Base-by-base conservation (phyloP, 2,329 filamentous ascomycete genomes). In the Colletotrichum theobromicola region DNA sequence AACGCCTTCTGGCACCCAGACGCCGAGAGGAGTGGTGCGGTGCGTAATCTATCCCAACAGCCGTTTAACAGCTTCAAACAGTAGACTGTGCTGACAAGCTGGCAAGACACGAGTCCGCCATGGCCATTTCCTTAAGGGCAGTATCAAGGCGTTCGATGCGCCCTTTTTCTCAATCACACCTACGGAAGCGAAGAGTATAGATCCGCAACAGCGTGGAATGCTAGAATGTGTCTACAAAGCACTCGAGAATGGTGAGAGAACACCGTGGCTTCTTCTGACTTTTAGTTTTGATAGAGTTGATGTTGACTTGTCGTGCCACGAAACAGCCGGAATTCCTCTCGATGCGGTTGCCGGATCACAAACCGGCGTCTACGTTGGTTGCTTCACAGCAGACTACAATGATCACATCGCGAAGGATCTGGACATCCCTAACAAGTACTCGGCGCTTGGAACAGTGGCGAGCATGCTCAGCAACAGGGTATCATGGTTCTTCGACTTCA, bases 161-260 rank as follows among this genome's bases (percentile, higher is more conserved):
- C 77, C 77, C 10, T 79, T 79, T 55, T 79, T 85, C n/a, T 81
- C 80, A 4, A 77, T 82, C 5, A 80, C 79, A 5, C 73, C 78
- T 0, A 76, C 76, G 5, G 82, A 83, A 72, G 78, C 77, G 0
- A 77, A 76, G 6, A 77, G 79, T 7, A 81, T 83, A 67, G 82
- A 84, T 67, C 82, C 82, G 5, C 78, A 80, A 46, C 82, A 83
- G 42, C 81, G 82, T 13, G 62, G 81, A 2, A 64, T 81, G 18
- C 77, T 84, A 2, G 83, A 86, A 62, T 80, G 80, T 3, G 80
- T 83, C 2, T 85, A 84, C 69, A 82, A 86, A 66, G 79, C 79
- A 0, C 62, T 81, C 16, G 79, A 81, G 70, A 79, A 77, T 66
- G 76, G 67, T 70, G 4, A 21, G 62, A 15, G 7, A 18, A 18